Evolutionary conservation across 1,284 basidiomycete species (phyloP), one percentile per base, ranked within the genome.

Genomic region (Cutaneotrichosporon sp.): DNA sequence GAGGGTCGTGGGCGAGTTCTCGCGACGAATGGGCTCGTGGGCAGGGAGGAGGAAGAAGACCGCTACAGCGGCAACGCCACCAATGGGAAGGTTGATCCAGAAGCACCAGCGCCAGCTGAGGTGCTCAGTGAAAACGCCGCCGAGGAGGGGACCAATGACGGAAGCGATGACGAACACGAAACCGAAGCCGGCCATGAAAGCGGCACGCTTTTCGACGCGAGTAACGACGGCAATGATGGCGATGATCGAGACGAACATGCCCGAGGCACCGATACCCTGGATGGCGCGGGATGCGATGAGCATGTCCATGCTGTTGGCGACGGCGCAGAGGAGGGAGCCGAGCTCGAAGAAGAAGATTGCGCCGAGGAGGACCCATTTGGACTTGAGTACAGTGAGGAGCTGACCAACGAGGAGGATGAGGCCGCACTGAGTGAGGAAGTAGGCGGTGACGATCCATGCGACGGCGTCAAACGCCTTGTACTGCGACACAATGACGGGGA

Each of bases 201-300:
- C 77, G 0, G 82, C 77, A 50, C 83, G 72, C 58, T 83, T 75
- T 56, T 83, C 76, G 31, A 85, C 76, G 0, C 75, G 72, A 6
- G 74, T 77, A 66, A 79, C 70, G 42, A 70, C 64, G 32, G 80
- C 77, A 60, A 83, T 81, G 69, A 83, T 76, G 26, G 79, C 77
- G 34, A 84, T 73, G 46, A 80, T 73, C 14, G 77, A 76, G n/a
- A 82, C 80, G 63, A 80, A 80, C 68, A 80, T 78, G 16, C 62
- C 58, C 26, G 52, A 70, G 40, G 67, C 65, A 63, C 76, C 76
- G 22, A 78, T 71, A 60, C 77, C 77, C 65, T 78, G 77, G 34
- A 85, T 72, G 0, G 84, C 84, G 50, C 85, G 78, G 1, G 83
- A 83, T 53, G 85, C 79, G 67, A 86, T 85, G 55, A 86, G 70